Conservation (phyloP, 2,329 filamentous ascomycete species). For the Alternaria triticimaculans region DNA sequence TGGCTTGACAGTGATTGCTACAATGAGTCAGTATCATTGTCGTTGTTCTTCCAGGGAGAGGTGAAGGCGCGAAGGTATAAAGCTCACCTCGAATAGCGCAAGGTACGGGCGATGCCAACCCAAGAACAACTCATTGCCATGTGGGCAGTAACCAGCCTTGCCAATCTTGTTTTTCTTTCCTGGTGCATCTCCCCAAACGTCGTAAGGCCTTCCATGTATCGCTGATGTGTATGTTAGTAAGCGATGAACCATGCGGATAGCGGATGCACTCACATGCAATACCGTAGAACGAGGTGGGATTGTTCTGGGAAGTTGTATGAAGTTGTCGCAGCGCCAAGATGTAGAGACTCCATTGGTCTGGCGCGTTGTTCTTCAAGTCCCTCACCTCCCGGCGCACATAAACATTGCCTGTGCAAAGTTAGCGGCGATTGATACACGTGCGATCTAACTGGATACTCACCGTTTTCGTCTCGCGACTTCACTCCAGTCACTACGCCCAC, state of each 20-base stretch:
- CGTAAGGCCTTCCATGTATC: slow-evolving; percentile 48
- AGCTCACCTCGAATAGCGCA: slow-evolving; percentile 62
- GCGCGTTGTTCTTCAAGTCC: slow-evolving; percentile 62
- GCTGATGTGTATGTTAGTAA: slow-evolving; percentile 20
- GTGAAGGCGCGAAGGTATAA: fast-evolving
- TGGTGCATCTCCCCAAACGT: slow-evolving; percentile 40
- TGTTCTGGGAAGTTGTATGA: slow-evolving; percentile 68
- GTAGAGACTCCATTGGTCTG: slow-evolving; percentile 77
- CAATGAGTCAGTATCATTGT: background rate
- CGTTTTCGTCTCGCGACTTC: slow-evolving; percentile 26
- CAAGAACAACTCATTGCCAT: slow-evolving; percentile 79
- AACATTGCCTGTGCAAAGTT: slow-evolving; percentile 30
- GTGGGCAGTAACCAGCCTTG: slow-evolving; percentile 72
- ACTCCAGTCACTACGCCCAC: slow-evolving; percentile 27
- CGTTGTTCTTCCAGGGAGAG: too few relatives aligned
- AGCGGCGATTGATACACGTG: background rate
- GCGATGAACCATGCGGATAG: background rate
- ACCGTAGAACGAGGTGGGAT: slow-evolving; percentile 75
- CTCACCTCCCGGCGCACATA: slow-evolving; percentile 69
- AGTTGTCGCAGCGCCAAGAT: slow-evolving; percentile 75
- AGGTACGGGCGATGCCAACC: slow-evolving; percentile 87
- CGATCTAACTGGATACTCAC: background rate
- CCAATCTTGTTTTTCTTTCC: slow-evolving; percentile 43
- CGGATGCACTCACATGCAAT: slow-evolving; percentile 67
- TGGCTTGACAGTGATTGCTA: slow-evolving; percentile 42